Evolutionary conservation across 164 flowering plant genomes (phyloP).

Genomic region (Annona cherimola): DNA sequence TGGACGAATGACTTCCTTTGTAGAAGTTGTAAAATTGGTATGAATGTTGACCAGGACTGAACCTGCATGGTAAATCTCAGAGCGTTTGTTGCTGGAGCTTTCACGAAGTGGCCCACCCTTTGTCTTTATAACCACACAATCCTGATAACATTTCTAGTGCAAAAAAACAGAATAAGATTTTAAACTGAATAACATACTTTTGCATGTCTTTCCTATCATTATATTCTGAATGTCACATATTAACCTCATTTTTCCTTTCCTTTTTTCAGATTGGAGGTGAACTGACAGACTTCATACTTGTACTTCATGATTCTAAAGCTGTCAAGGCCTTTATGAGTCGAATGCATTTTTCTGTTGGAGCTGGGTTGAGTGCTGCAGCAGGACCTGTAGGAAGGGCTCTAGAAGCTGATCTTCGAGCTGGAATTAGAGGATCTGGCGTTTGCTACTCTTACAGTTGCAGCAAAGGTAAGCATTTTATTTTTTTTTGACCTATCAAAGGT

Average conservation of each 20-base stretch:
- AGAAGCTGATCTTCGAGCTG: conserved; percentile 98
- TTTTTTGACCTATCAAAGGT: no score
- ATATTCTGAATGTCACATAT: not conserved
- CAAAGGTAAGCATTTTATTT: conserved; percentile 57
- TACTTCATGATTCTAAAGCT: conserved; percentile 79
- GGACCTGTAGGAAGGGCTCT: conserved; percentile 93
- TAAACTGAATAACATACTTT: not conserved
- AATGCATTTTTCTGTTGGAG: conserved; percentile 96
- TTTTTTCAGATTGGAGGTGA: conserved; percentile 72
- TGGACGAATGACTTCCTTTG: no score
- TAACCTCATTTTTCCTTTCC: not conserved
- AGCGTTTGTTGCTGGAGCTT: no score
- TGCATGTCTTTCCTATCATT: not conserved
- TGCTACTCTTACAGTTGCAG: conserved; percentile 95
- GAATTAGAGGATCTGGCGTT: conserved; percentile 90
- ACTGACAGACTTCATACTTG: conserved; percentile 84
- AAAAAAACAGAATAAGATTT: no score
- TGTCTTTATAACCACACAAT: no score
- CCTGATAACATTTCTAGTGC: no score
- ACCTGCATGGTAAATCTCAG: no score
- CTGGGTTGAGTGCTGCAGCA: conserved; percentile 98
- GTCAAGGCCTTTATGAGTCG: conserved; percentile 96
- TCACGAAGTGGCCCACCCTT: no score
- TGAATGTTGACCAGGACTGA: no score
- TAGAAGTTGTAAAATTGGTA: no score